phyloP scores from a whole-genome alignment of 345 rosid genomes.

The Acer negundo region DNA sequence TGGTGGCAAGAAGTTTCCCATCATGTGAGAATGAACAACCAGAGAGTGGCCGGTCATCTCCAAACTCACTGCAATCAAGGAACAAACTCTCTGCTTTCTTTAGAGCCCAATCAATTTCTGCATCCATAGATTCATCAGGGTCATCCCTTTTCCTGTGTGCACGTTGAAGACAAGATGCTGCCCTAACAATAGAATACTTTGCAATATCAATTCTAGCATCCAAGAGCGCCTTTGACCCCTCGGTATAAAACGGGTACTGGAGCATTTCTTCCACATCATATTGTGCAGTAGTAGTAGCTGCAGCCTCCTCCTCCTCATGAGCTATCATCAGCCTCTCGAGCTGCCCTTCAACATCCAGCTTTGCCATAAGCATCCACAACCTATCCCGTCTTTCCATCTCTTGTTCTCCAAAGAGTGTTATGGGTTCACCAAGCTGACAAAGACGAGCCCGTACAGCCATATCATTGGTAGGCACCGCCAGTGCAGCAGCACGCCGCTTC shows the following conservation, averaged over 20 bases:
- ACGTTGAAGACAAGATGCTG: constrained; percentile 74
- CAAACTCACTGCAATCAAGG: constrained; percentile 86
- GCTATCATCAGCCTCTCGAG: constrained; percentile 81
- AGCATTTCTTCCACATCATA: constrained; percentile 64
- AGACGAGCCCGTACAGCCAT: constrained; percentile 87
- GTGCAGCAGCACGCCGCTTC: constrained; percentile 90
- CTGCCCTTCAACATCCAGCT: constrained; percentile 80
- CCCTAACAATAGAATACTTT: constrained; percentile 63
- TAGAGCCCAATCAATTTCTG: constrained; percentile 78
- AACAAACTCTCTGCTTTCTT: constrained; percentile 60
- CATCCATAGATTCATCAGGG: constrained; percentile 92
- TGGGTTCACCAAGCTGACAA: constrained; percentile 86
- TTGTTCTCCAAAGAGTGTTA: constrained; percentile 90
- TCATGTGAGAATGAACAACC: constrained; percentile 88
- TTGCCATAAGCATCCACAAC: constrained; percentile 82
- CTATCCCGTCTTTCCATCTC: constrained; percentile 98
- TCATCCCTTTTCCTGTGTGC: constrained; percentile 73
- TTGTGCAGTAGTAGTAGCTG: constrained; percentile 43
- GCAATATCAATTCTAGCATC: constrained; percentile 79
- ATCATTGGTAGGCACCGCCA: constrained; percentile 98
- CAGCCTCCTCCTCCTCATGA: constrained; percentile 85
- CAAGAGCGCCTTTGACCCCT: constrained; percentile 73
- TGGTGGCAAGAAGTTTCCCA: constrained; percentile 85
- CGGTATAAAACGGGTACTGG: constrained; percentile 83
- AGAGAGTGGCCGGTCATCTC: constrained; percentile 88